Percentiles rank a stretch among this genome's conserved stretches.
phyloP scores from a whole-genome alignment of 2,329 filamentous ascomycete genomes.

The Clonostachys solani region DNA sequence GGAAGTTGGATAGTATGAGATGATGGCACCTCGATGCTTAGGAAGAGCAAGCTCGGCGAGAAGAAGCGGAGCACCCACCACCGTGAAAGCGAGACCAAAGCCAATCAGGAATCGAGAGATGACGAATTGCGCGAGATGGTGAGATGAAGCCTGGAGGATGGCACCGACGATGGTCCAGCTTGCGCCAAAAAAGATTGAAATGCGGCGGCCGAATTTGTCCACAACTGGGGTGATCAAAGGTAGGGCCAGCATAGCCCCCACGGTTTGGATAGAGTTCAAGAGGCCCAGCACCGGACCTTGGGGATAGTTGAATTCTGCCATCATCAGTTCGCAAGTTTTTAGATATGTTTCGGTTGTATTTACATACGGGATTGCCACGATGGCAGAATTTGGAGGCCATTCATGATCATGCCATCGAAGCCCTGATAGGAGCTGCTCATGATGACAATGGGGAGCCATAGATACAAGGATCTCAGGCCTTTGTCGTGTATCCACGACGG shows the following conservation, averaged over 20 bases:
- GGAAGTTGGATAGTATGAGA: constrained; percentile 9
- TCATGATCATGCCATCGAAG: constrained; percentile 17
- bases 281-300: constrained; percentile 20
- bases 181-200: constrained; percentile 9
- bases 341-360: too few species aligned
- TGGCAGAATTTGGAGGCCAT: constrained; percentile 30
- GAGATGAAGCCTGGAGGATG: constrained; percentile 8
- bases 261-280: constrained; percentile 21
- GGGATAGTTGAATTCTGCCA: constrained; percentile 25
- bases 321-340: too few species aligned
- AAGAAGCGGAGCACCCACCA: constrained; percentile 9
- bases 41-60: constrained; percentile 11
- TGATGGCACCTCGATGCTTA: constrained; percentile 10
- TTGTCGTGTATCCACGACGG: too few species aligned
- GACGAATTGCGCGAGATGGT: constrained; percentile 8
- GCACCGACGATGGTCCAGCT: constrained; percentile 8
- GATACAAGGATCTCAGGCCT: too few species aligned
- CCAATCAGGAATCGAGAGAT: constrained; percentile 10
- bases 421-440: too few species aligned
- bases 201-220: constrained; percentile 10
- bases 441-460: too few species aligned
- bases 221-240: neutral
- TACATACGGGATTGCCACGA: constrained; percentile 20
- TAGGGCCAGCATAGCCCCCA: too few species aligned
- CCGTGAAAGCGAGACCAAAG: constrained; percentile 4